phyloP scores from a whole-genome alignment of 1,139 yeast genomes.

The Saccharomycopsis hybrid region DNA sequence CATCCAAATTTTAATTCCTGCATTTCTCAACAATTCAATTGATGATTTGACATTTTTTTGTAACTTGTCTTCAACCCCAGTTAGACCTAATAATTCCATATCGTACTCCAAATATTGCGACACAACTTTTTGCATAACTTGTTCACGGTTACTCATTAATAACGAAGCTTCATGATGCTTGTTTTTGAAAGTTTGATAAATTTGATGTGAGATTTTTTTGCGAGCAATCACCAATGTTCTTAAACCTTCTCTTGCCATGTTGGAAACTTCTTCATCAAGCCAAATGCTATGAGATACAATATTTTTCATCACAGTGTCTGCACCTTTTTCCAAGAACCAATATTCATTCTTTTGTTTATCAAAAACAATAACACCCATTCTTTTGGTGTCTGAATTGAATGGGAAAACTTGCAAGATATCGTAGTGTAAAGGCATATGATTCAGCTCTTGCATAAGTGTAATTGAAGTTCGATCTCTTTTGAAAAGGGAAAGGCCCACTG shows the following conservation, averaged over 20 bases:
- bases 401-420: conserved; percentile 84
- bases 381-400: conserved; percentile 87
- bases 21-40: conserved; percentile 86
- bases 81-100: conserved; percentile 80
- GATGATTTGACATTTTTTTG: conserved; percentile 90
- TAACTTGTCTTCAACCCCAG: conserved; percentile 95
- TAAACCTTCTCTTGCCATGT: conserved; percentile 97
- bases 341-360: conserved; percentile 59
- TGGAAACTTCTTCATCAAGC: conserved; percentile 95
- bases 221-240: conserved; percentile 91
- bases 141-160: conserved; percentile 74
- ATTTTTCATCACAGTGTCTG: conserved; percentile 89
- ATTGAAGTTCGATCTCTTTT: conserved; percentile 78
- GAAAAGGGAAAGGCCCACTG: conserved; percentile 71
- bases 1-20: conserved; percentile 99
- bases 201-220: conserved; percentile 50
- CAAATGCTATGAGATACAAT: conserved; percentile 87
- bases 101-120: conserved; percentile 70
- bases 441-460: conserved; percentile 56
- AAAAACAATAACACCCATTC: conserved; percentile 87
- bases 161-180: conserved; percentile 69
- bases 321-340: conserved; percentile 91
- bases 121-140: conserved; percentile 61
- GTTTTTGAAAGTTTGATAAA: conserved; percentile 56
- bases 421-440: conserved; percentile 47